Conservation (phyloP, 306 rosid species). For the Acacia melanoxylon region DNA sequence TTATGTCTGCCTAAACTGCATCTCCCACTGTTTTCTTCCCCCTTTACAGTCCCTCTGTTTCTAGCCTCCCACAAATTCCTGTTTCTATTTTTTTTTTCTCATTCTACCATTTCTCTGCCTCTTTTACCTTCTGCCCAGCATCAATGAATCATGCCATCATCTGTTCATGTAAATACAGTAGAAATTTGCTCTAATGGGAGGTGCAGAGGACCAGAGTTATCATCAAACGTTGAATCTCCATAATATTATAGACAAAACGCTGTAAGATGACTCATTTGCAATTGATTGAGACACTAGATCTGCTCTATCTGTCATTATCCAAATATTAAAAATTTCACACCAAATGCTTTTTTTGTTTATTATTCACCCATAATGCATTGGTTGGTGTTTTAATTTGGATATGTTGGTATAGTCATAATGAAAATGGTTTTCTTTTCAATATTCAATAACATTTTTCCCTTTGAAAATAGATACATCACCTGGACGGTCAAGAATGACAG, state of each 20-base stretch:
- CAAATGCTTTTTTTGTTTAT: neutral
- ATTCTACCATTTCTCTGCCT: neutral
- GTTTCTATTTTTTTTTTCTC: neutral
- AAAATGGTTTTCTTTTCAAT: neutral
- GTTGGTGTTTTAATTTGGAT: constrained; percentile 16
- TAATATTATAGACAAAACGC: neutral
- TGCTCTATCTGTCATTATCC: constrained; percentile 2
- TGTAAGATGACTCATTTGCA: neutral
- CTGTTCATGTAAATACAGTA: neutral
- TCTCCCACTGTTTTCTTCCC: neutral
- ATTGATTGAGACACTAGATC: neutral
- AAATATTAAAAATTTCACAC: neutral
- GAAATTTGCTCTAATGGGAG: neutral
- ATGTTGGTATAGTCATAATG: constrained; percentile 4
- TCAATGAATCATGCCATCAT: neutral
- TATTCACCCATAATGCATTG: neutral
- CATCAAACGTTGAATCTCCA: constrained; percentile 1
- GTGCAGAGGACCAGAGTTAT: neutral
- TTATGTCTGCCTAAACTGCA: neutral
- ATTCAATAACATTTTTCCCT: constrained; percentile 29
- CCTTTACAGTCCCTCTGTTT: neutral
- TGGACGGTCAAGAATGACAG: constrained; percentile 52
- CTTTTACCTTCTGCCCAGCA: neutral
- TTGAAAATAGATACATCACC: constrained; percentile 53
- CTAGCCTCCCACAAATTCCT: neutral